These are phyloP conservation scores for Thielaviopsis musarum DNA, from an alignment of 2,329 filamentous ascomycete genomes.

Conservation along the genomic window DNA sequence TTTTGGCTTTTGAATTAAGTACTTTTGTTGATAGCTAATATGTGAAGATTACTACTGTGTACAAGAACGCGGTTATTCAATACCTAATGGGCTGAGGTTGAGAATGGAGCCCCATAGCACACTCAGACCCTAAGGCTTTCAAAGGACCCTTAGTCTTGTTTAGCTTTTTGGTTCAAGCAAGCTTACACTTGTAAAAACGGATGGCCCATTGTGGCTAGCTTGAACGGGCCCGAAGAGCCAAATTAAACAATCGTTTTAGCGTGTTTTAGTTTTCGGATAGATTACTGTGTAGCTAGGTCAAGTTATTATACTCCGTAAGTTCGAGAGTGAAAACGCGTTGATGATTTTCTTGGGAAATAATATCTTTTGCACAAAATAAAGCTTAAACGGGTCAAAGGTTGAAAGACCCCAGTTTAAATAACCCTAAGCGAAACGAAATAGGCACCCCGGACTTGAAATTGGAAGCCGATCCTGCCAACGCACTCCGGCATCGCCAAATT, in stretches of 20 bases:
- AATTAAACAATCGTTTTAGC: background rate
- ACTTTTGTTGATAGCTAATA: too few relatives aligned
- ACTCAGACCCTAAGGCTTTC: background rate
- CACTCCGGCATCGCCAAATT: background rate
- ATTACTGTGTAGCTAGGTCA: background rate
- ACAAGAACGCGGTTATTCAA: too few relatives aligned
- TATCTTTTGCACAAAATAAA: background rate
- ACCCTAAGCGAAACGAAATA: background rate
- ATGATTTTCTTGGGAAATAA: background rate
- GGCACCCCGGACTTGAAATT: background rate
- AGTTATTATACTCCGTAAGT: background rate
- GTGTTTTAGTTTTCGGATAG: background rate
- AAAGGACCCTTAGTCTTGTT: background rate
- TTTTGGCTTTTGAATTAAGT: background rate
- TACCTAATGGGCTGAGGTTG: too few relatives aligned
- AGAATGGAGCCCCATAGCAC: background rate
- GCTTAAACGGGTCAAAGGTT: too few relatives aligned
- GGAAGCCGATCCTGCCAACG: background rate
- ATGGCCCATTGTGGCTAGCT: background rate
- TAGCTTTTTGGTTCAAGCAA: background rate
- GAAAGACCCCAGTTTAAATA: background rate
- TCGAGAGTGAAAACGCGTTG: background rate
- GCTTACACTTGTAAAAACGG: background rate
- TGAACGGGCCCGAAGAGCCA: background rate
- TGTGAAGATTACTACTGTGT: too few relatives aligned